These are phyloP conservation scores for Proliferodiscus dingleyae DNA, from an alignment of 2,329 filamentous ascomycete species.

Conservation along the genomic window DNA sequence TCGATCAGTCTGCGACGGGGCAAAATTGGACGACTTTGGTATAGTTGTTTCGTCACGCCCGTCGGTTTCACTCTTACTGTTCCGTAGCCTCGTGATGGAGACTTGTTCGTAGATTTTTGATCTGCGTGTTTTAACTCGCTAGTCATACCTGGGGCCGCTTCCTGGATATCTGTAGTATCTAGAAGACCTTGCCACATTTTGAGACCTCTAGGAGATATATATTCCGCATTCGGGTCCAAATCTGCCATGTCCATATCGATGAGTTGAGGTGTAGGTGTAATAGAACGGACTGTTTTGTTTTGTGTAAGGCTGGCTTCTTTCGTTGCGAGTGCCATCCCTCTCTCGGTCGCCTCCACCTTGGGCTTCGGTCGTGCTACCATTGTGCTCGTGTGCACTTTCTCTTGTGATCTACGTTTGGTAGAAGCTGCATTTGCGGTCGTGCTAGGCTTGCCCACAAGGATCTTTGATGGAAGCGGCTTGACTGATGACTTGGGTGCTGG, in stretches of 20 bases:
- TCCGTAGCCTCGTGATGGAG: not conserved
- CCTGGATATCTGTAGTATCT: slow-evolving; percentile 13
- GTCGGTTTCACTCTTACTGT: slow-evolving; percentile 6
- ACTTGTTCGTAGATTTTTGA: not conserved
- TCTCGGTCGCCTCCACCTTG: slow-evolving; percentile 3
- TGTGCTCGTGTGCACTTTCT: slow-evolving; percentile 9
- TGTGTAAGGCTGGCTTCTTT: slow-evolving; percentile 7
- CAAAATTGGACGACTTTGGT: slow-evolving; percentile 9
- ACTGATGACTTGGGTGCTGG: slow-evolving; percentile 6
- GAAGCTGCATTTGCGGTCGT: slow-evolving; percentile 4
- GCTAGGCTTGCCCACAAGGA: not conserved
- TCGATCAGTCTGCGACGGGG: slow-evolving; percentile 31
- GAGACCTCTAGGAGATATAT: slow-evolving; percentile 25
- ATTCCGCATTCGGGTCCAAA: slow-evolving; percentile 8
- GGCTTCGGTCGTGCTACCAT: slow-evolving; percentile 20
- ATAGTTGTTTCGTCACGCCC: slow-evolving; percentile 15
- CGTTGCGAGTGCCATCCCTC: slow-evolving; percentile 4
- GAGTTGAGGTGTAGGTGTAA: slow-evolving; percentile 13
- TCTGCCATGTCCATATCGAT: slow-evolving; percentile 24
- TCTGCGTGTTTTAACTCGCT: not conserved
- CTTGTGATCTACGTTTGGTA: slow-evolving; percentile 10
- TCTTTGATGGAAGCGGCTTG: not conserved
- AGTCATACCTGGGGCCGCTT: not conserved
- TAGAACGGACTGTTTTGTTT: slow-evolving; percentile 1
- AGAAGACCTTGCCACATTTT: slow-evolving; percentile 28